Evolutionary conservation across 495 filamentous ascomycete species (phyloP), one percentile per base, ranked within the genome.

Genomic region (Penicillium cinerascens): DNA sequence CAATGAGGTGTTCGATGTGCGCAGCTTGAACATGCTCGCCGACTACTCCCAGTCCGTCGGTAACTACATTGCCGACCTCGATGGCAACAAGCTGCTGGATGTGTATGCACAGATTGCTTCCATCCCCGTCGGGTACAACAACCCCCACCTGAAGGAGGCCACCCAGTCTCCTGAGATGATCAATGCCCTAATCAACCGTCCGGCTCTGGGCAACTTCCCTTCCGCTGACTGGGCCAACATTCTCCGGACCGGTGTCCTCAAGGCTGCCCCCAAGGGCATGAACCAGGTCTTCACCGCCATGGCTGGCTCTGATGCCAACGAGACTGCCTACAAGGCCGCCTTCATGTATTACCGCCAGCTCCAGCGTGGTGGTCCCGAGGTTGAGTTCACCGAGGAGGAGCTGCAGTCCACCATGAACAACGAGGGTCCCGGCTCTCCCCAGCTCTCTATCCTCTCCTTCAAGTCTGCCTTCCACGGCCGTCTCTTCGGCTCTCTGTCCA

Each of bases 321-420:
- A 99, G 73, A 91, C 90, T n/a, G 95, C 95, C 44, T 99, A 92
- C 81, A 98, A 98, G 72, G 93, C 93, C 35, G 93, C 93, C 49
- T 97, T 97, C 79, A 98, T 98, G 86, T 98, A 88, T 83, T 87
- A 87, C 55, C 87, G 92, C 20, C 90, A 91, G 66, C 81, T 85
- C 39, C 84, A 96, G 73, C 88, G 93, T 56, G 93, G 93, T 59
- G 92, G 92, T 21, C 68, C 79, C 51, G 64, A 86, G 42, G 87
- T 88, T 25, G 90, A 92, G 56, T 97, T 97, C 75, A 86, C 89
- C 17, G 77, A 83, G 27, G 85, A 89, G 58, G 93, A 98, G 70
- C 76, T 92, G 55, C 62, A 73, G 18, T 84, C 83, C 7, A 77
- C 83, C 61, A 98, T 98, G 93, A 69, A 80, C 54, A 98, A 98